These are phyloP conservation scores for Bretziella fagacearum DNA, from an alignment of 2,329 filamentous ascomycete species.

Conservation along the genomic window DNA sequence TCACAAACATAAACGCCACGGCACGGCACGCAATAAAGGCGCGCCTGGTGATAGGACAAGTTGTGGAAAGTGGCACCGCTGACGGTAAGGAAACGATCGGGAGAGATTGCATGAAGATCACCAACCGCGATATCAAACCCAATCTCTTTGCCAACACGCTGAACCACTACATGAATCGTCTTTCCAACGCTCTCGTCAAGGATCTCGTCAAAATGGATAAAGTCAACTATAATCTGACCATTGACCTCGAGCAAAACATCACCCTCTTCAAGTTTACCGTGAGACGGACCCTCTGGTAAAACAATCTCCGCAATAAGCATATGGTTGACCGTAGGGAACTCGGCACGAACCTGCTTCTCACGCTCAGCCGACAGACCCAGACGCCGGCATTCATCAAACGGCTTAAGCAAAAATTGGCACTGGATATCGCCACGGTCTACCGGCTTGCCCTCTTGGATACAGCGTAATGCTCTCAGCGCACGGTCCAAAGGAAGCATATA, in stretches of 20 bases:
- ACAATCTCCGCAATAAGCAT: constrained; percentile 96
- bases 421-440: constrained; percentile 94
- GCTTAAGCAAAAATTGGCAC: constrained; percentile 90
- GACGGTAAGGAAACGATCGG: constrained; percentile 87
- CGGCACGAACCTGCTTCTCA: constrained; percentile 68
- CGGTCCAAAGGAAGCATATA: constrained; percentile 93
- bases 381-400: constrained; percentile 89
- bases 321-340: constrained; percentile 83
- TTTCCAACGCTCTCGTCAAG: constrained; percentile 73
- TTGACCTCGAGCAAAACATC: constrained; percentile 91
- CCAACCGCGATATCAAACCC: constrained; percentile 73
- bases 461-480: constrained; percentile 70
- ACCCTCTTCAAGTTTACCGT: constrained; percentile 78
- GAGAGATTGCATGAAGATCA: constrained; percentile 85
- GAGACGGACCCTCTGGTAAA: constrained; percentile 73
- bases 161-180: constrained; percentile 63
- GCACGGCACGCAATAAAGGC: constrained; percentile 80
- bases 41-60: constrained; percentile 93
- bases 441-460: constrained; percentile 56
- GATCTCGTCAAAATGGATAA: constrained; percentile 79
- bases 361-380: constrained; percentile 70
- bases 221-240: constrained; percentile 80
- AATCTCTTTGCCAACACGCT: constrained; percentile 75
- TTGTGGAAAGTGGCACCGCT: constrained; percentile 91
- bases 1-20: constrained; percentile 92